phyloP scores from a whole-genome alignment of 345 rosid genomes.

The Draba incana region DNA sequence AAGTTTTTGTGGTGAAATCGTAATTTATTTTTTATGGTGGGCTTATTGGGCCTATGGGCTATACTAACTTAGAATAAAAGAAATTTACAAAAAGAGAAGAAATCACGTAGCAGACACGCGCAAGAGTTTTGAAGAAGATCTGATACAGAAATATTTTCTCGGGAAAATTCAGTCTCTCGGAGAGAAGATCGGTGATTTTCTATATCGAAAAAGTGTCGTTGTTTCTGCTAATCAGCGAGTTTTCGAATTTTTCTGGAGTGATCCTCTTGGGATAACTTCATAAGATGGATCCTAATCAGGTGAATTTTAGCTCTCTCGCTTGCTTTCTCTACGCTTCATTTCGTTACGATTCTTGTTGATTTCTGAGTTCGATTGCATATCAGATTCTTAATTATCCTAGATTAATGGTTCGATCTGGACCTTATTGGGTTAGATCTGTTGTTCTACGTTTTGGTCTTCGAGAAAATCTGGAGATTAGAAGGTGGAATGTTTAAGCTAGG shows the following conservation, averaged over 20 bases:
- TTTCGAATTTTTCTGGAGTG: not conserved
- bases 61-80: too few relatives aligned
- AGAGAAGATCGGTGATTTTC: constrained; percentile 9
- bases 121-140: constrained; percentile 38
- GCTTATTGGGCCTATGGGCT: constrained; percentile 34
- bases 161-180: constrained; percentile 30
- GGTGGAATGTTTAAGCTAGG: constrained; percentile 28
- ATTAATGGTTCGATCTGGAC: constrained; percentile 30
- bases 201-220: constrained; percentile 6
- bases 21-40: not conserved
- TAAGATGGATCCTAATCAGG: constrained; percentile 47
- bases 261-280: constrained; percentile 26
- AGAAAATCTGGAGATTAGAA: constrained; percentile 24
- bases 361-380: constrained; percentile 30
- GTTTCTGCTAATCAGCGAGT: constrained; percentile 26
- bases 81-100: constrained; percentile 22
- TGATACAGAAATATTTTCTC: constrained; percentile 30
- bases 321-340: constrained; percentile 11
- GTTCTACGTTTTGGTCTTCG: constrained; percentile 15
- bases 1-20: constrained; percentile 7
- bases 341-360: constrained; percentile 13
- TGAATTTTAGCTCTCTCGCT: constrained; percentile 23
- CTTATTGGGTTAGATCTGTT: constrained; percentile 32
- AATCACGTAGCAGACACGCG: constrained; percentile 34
- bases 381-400: not conserved